Percentiles rank a stretch among this genome's conserved stretches.
Evolutionary conservation across 2,329 filamentous ascomycete species (phyloP).

Genomic region (Trichoderma oligosporum): DNA sequence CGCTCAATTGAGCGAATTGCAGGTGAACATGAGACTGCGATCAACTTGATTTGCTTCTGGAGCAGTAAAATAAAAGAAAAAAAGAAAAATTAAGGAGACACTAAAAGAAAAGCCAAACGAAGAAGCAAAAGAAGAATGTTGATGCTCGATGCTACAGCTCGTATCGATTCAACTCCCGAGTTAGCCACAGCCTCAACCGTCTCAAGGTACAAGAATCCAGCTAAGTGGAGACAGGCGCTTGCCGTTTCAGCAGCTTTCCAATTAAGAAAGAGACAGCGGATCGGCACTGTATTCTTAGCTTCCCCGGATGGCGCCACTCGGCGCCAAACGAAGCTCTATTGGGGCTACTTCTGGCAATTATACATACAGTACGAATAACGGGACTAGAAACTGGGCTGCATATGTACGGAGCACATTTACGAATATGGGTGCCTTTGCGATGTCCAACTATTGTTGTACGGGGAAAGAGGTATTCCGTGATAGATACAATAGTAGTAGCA

Average conservation of each 20-base stretch:
- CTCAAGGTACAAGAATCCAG: background rate
- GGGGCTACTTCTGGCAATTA: too few species aligned
- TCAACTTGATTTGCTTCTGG: background rate
- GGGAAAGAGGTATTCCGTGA: too few species aligned
- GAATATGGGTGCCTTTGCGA: too few species aligned
- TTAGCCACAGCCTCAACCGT: background rate
- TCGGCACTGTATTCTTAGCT: slow-evolving; percentile 12
- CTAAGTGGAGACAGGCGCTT: slow-evolving; percentile 11
- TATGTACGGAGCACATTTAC: too few species aligned
- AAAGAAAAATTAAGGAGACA: background rate
- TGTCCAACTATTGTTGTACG: too few species aligned
- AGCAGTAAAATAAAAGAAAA: background rate
- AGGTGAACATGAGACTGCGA: background rate
- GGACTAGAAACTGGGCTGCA: too few species aligned
- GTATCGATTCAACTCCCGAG: background rate
- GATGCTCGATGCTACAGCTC: background rate
- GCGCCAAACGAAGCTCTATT: background rate
- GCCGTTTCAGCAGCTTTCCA: background rate
- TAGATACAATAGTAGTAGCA: too few species aligned
- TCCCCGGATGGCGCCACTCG: background rate
- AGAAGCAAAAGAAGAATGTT: background rate
- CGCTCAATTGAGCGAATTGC: slow-evolving; percentile 7
- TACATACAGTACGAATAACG: too few species aligned
- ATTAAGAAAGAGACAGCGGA: background rate
- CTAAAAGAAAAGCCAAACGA: background rate